These are phyloP conservation scores for Pythium dissimile DNA, from an alignment of 352 stramenopile genomes.

Conservation along the genomic window DNA sequence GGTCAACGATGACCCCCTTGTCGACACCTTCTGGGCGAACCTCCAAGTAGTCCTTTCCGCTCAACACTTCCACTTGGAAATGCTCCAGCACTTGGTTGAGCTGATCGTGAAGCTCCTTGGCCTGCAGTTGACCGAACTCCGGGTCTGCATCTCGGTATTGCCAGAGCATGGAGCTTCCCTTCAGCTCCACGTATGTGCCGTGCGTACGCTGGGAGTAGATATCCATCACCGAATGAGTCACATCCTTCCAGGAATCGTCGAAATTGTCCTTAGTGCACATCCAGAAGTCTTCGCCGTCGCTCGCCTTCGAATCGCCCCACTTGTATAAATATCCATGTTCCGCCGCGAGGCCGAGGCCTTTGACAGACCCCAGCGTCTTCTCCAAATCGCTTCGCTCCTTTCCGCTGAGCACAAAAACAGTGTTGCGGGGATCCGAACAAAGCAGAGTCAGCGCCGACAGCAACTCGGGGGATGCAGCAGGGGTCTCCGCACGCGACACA, in stretches of 20 bases:
- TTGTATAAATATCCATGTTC: slow-evolving; percentile 99
- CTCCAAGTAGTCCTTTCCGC: slow-evolving; percentile 85
- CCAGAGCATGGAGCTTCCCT: slow-evolving; percentile 98
- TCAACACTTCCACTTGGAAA: slow-evolving; percentile 95
- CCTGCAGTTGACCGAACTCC: slow-evolving; percentile 98
- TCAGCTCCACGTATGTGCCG: slow-evolving; percentile 99
- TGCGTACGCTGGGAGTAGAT: slow-evolving; percentile 98
- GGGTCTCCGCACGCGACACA: slow-evolving; percentile 33
- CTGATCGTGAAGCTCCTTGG: slow-evolving; percentile 98
- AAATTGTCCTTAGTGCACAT: slow-evolving; percentile 89
- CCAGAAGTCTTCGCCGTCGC: slow-evolving; percentile 49
- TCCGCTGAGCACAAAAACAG: slow-evolving; percentile 98
- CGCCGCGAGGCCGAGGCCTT: slow-evolving; percentile 94
- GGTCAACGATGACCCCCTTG: slow-evolving; percentile 97
- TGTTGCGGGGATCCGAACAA: slow-evolving; percentile 94
- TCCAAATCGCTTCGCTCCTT: slow-evolving; percentile 94
- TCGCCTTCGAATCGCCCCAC: slow-evolving; percentile 63
- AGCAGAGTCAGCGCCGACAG: slow-evolving; percentile 89
- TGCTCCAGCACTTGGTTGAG: slow-evolving; percentile 93
- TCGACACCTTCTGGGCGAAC: slow-evolving; percentile 97
- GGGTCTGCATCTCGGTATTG: slow-evolving; percentile 99
- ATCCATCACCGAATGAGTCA: slow-evolving; percentile 98
- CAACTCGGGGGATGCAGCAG: slow-evolving; percentile 66
- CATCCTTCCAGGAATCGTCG: slow-evolving; percentile 96
- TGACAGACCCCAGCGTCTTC: slow-evolving; percentile 91